A percentile compares a stretch with the other conserved stretches of the same genome.
These are phyloP conservation scores for Sporothrix brasiliensis DNA, from an alignment of 2,329 filamentous ascomycete genomes.

Conservation along the genomic window DNA sequence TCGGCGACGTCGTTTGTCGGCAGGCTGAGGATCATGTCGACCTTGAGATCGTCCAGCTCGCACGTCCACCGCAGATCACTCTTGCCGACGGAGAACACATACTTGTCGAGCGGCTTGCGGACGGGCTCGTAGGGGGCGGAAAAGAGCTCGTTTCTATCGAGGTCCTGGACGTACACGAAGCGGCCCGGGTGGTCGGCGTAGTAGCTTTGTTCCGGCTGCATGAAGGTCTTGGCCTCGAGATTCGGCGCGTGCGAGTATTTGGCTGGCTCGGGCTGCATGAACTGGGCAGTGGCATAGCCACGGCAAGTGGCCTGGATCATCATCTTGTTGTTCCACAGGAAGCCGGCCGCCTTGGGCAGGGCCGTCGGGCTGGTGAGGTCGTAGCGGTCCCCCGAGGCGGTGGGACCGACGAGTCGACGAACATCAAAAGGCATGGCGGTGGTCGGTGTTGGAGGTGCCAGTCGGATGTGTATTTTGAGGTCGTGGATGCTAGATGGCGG, in stretches of 20 bases:
- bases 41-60: conserved; percentile 54
- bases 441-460: background rate
- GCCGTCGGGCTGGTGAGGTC: conserved; percentile 59
- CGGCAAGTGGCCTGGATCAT: conserved; percentile 63
- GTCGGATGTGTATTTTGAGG: background rate
- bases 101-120: conserved; percentile 51
- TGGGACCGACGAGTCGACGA: conserved; percentile 43
- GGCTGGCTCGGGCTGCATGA: conserved; percentile 63
- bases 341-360: conserved; percentile 58
- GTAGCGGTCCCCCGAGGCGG: conserved; percentile 56
- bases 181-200: conserved; percentile 61
- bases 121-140: conserved; percentile 61
- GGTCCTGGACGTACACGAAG: conserved; percentile 62
- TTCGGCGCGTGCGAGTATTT: conserved; percentile 63
- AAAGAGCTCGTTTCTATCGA: conserved; percentile 54
- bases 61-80: conserved; percentile 58
- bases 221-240: conserved; percentile 61
- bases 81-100: conserved; percentile 58
- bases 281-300: conserved; percentile 61
- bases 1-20: conserved; percentile 59
- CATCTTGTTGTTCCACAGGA: conserved; percentile 64
- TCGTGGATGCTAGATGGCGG: background rate
- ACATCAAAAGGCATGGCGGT: conserved; percentile 23
- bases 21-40: conserved; percentile 56
- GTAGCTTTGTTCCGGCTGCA: conserved; percentile 64